Base-by-base conservation (phyloP, 2,329 filamentous ascomycete species). In the Bisporella sp. region DNA sequence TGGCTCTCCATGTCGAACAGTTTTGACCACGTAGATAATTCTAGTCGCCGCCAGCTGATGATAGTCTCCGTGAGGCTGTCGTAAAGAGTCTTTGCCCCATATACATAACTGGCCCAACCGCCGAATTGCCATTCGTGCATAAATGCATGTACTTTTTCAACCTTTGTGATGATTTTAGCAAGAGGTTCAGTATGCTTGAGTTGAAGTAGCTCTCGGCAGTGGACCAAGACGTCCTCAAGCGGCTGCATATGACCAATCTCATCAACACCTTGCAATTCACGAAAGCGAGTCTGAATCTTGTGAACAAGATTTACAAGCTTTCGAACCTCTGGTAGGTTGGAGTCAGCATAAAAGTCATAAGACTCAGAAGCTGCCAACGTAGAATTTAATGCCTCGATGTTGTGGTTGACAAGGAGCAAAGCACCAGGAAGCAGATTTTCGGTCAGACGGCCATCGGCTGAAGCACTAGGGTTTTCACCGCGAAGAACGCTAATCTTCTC, bases 91-190 rank as follows among this genome's bases (percentile, higher is more conserved):
- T 78, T 75, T 1, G 85, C 87, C 7, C 81, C 85, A 65, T 87
- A 88, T 37, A 86, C 81, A 55, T 82, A 82, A 71, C 89, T 95
- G 3, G 92, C 91, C 68, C 96, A 91, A 41, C 86, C 84, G 33
- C 81, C 81, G 63, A 82, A 82, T 66, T 99, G 90, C 93, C 93
- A 99, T 68, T 97, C 90, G 56, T 96, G 85, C 45, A 99, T 80
- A 57, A 85, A 84, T 0, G 76, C 77, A 68, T 97, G 88, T 4
- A 99, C 75, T 56, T 92, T 89, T 67, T 99, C 95, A 3, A 93
- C 77, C 63, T 87, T 89, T 1, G 86, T 87, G 47, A 99, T 79
- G 50, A 95, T 82, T 61, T 87, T 91, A 1, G 90, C 90, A 4
- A 99, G 74, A 0, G 93, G 91, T 50, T 96, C 90, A 1, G 81